phyloP scores from a whole-genome alignment of 129 eudicot genomes.

The Flaveria linearis region DNA sequence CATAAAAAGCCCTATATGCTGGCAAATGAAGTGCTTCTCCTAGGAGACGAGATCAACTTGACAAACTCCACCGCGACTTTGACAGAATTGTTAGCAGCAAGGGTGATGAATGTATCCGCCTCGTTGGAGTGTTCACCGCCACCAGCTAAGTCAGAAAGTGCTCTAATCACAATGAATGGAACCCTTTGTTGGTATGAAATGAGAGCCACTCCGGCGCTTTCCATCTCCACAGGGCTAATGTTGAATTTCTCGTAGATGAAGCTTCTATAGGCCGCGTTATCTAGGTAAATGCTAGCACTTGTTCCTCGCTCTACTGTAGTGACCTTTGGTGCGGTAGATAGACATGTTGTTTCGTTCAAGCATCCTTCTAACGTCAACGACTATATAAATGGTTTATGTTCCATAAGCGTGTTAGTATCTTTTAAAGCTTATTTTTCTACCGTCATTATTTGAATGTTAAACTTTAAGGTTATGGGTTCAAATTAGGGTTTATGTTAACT shows the following conservation, averaged over 20 bases:
- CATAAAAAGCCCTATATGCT: neutral
- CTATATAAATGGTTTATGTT: slow-evolving; percentile 12
- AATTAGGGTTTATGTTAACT: neutral
- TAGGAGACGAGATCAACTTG: slow-evolving; percentile 26
- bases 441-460: too few species aligned
- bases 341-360: slow-evolving; percentile 38
- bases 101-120: slow-evolving; percentile 24
- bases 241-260: slow-evolving; percentile 45
- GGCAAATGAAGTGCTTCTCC: neutral
- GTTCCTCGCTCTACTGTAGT: slow-evolving; percentile 39
- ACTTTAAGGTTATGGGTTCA: neutral
- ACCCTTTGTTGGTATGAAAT: slow-evolving; percentile 48
- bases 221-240: slow-evolving; percentile 54
- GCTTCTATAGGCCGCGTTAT: slow-evolving; percentile 52
- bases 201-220: slow-evolving; percentile 61
- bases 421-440: neutral
- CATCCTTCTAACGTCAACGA: slow-evolving; percentile 37
- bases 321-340: slow-evolving; percentile 45
- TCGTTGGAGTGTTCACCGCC: slow-evolving; percentile 31
- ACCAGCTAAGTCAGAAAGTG: slow-evolving; percentile 59
- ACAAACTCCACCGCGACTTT: slow-evolving; percentile 32
- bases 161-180: slow-evolving; percentile 48
- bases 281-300: slow-evolving; percentile 48
- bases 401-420: neutral
- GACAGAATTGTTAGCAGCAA: slow-evolving; percentile 27